Base-by-base conservation (phyloP, 2,329 filamentous ascomycete genomes). In the Tolypocladium tundrense region DNA sequence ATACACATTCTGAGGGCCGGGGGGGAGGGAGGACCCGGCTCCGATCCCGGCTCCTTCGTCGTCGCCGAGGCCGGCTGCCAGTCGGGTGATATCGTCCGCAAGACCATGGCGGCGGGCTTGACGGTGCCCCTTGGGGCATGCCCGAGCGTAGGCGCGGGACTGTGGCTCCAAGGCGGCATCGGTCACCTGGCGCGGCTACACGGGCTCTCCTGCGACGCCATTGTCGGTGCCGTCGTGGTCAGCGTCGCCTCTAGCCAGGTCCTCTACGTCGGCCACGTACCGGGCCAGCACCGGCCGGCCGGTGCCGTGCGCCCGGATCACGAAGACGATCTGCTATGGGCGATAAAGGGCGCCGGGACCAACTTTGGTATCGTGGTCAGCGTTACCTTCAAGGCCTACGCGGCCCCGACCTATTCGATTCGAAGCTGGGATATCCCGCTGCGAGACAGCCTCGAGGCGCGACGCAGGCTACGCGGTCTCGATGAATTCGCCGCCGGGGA, bases 141-240 rank as follows among this genome's bases (percentile, higher is more conserved):
- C 7, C 84, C 84, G 61, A 86, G 83, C 61, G 82, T 87, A 33
- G 84, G 85, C 3, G 78, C 81, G 0, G 85, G 85, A 0, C 62
- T 84, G 16, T 87, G 82, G 82, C 72, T 88, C 53, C 83, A 87
- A 72, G 85, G 85, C 45, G 84, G 84, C 56, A 83, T 87, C 54
- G 83, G 84, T 2, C 82, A 86, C 61, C 70, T 85, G n/a, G 64
- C 78, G 41, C 74, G 83, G 59, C 57, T 74, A 10, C 68, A 83
- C 61, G 83, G 84, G 1, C 80, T 88, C 14, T 60, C 82, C 3
- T 86, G 81, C 61, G 84, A 87, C 61, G 66, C 77, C 51, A 79
- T 87, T 52, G 66, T 86, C n/a, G 83, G 84, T 60, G 83, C 79
- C 24, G 75, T 86, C 2, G 14, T 87, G 33, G 77, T 86, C 67